These are phyloP conservation scores for Heliamphora pulchella DNA, from an alignment of 179 eudicot species.

Conservation along the genomic window DNA sequence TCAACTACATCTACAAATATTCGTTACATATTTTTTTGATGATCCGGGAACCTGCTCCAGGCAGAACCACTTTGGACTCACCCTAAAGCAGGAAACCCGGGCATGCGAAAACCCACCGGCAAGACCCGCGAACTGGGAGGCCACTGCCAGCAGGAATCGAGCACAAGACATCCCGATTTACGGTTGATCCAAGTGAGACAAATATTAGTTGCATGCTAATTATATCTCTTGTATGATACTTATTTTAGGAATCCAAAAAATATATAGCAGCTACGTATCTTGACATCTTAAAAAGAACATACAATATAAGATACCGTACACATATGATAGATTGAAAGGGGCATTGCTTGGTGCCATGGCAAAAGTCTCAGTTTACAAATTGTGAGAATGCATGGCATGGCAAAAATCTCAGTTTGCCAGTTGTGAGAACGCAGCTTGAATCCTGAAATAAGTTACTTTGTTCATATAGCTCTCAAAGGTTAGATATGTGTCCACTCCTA, in stretches of 20 bases:
- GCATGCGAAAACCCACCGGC: too few relatives aligned
- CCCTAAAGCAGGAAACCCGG: too few relatives aligned
- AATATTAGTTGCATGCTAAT: conserved; percentile 1
- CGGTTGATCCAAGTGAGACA: too few relatives aligned
- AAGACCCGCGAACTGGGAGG: too few relatives aligned
- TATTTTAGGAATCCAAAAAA: background rate
- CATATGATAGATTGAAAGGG: background rate
- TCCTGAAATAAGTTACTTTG: background rate
- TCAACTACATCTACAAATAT: background rate
- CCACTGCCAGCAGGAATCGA: too few relatives aligned
- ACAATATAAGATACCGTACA: background rate
- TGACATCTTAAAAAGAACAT: background rate
- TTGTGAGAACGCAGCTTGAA: background rate
- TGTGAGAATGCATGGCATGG: too few relatives aligned
- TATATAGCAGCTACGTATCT: background rate
- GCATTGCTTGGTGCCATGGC: background rate
- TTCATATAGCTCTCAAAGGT: too few relatives aligned
- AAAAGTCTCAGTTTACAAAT: background rate
- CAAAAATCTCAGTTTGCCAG: background rate
- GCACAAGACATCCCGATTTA: too few relatives aligned
- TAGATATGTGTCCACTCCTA: too few relatives aligned
- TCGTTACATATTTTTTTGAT: background rate
- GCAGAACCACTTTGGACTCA: too few relatives aligned
- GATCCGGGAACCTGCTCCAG: too few relatives aligned
- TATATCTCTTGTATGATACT: background rate